Percentiles rank a stretch among this genome's conserved stretches.
phyloP scores from a whole-genome alignment of 1,139 yeast genomes.

The Geotrichum fermentans region DNA sequence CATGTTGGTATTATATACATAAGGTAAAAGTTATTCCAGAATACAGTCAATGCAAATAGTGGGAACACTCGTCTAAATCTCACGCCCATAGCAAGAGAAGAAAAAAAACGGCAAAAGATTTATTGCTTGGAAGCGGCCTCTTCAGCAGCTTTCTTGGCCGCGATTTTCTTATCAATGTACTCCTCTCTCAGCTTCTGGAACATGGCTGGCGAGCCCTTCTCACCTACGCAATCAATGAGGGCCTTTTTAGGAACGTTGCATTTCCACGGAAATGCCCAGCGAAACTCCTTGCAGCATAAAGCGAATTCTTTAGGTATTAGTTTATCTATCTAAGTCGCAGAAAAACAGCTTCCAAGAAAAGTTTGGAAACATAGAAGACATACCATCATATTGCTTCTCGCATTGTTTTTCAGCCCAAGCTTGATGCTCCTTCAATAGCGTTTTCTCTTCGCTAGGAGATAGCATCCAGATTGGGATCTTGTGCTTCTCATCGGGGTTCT shows the following conservation, averaged over 20 bases:
- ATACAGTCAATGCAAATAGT: too few species aligned
- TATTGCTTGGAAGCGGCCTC: neutral
- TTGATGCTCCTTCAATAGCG: constrained; percentile 74
- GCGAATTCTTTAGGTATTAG: constrained; percentile 40
- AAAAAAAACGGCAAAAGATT: too few species aligned
- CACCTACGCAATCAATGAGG: constrained; percentile 67
- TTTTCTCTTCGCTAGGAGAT: constrained; percentile 80
- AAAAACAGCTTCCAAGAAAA: too few species aligned
- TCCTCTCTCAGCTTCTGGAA: constrained; percentile 62
- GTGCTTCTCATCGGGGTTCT: constrained; percentile 4
- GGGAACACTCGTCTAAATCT: too few species aligned
- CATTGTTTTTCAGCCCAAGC: constrained; percentile 67
- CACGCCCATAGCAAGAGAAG: too few species aligned
- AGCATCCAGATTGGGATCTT: constrained; percentile 73
- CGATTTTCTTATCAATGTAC: constrained; percentile 29
- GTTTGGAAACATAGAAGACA: neutral
- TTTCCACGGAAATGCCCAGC: constrained; percentile 52
- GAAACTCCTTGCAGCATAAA: constrained; percentile 50
- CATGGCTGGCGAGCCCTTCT: constrained; percentile 58
- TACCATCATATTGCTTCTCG: constrained; percentile 47
- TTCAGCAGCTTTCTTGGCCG: constrained; percentile 6
- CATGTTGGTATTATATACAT: too few species aligned
- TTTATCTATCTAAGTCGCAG: constrained; percentile 34
- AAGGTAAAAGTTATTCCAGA: too few species aligned
- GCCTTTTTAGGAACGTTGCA: constrained; percentile 56